Evolutionary conservation across 2,329 filamentous ascomycete genomes (phyloP).

Genomic region (Penicillium corylophilum): DNA sequence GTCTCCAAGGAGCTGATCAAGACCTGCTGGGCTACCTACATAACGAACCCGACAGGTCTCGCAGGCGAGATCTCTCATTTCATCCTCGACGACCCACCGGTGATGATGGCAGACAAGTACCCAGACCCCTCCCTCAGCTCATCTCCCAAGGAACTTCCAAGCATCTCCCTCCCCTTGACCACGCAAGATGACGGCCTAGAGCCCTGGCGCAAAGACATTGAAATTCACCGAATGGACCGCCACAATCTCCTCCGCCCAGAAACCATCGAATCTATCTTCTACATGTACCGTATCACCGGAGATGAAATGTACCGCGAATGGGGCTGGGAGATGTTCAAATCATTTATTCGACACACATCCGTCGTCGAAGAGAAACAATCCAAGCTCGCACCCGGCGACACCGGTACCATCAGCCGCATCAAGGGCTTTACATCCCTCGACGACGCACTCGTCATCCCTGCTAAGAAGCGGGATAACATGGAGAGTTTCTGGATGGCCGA

Average conservation of each 20-base stretch:
- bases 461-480: slow-evolving; percentile 81
- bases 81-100: slow-evolving; percentile 67
- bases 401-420: slow-evolving; percentile 23
- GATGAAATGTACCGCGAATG: slow-evolving; percentile 87
- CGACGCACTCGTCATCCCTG: slow-evolving; percentile 71
- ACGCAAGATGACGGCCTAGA: slow-evolving; percentile 25
- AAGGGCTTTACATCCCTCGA: slow-evolving; percentile 76
- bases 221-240: slow-evolving; percentile 75
- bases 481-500: slow-evolving; percentile 99
- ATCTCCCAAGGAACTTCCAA: slow-evolving; percentile 34
- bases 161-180: slow-evolving; percentile 37
- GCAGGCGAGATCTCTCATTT: slow-evolving; percentile 95
- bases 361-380: slow-evolving; percentile 63
- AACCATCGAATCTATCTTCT: slow-evolving; percentile 93
- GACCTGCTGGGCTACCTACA: slow-evolving; percentile 98
- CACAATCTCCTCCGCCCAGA: slow-evolving; percentile 96
- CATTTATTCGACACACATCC: slow-evolving; percentile 81
- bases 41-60: slow-evolving; percentile 83
- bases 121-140: slow-evolving; percentile 33
- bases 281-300: slow-evolving; percentile 98
- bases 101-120: slow-evolving; percentile 44
- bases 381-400: slow-evolving; percentile 5
- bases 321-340: slow-evolving; percentile 98
- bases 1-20: slow-evolving; percentile 90
- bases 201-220: slow-evolving; percentile 73